These are phyloP conservation scores for Sanghuangporus baumii DNA, from an alignment of 1,284 basidiomycete species.

Conservation along the genomic window DNA sequence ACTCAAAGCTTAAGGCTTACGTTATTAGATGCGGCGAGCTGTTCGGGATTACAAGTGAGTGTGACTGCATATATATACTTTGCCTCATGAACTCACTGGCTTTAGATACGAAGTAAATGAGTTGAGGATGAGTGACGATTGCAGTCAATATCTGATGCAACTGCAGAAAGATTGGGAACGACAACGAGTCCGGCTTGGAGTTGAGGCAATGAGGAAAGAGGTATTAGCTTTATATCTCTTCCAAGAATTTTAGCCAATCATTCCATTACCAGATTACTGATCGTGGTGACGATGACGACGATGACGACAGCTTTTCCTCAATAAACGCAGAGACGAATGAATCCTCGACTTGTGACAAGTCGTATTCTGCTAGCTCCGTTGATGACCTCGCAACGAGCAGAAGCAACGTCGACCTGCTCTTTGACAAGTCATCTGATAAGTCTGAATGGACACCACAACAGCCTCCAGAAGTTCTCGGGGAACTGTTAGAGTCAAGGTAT, in stretches of 20 bases:
- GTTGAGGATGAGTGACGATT: slow-evolving; percentile 89
- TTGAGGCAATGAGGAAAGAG: slow-evolving; percentile 76
- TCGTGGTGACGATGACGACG: slow-evolving; percentile 50
- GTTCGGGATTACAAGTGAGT: slow-evolving; percentile 88
- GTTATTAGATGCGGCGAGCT: slow-evolving; percentile 78
- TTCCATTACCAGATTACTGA: slow-evolving; percentile 51
- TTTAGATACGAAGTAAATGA: slow-evolving; percentile 82
- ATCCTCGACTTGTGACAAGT: slow-evolving; percentile 25
- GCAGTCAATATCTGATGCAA: slow-evolving; percentile 88
- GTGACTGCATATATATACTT: slow-evolving; percentile 21
- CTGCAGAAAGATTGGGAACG: slow-evolving; percentile 96
- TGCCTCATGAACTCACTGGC: background rate
- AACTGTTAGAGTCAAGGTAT: slow-evolving; percentile 83
- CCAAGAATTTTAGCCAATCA: background rate
- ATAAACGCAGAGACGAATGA: slow-evolving; percentile 30
- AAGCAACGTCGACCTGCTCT: slow-evolving; percentile 69
- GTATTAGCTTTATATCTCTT: slow-evolving; percentile 29
- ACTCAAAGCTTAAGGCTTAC: background rate
- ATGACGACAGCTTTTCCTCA: slow-evolving; percentile 47
- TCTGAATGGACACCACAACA: slow-evolving; percentile 70
- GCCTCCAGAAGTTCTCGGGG: slow-evolving; percentile 78
- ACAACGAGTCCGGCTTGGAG: slow-evolving; percentile 75
- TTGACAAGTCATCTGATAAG: slow-evolving; percentile 61
- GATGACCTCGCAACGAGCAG: slow-evolving; percentile 36
- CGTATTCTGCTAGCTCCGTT: slow-evolving; percentile 22